Percentiles rank a stretch among this genome's conserved stretches.
Conservation (phyloP, 2,329 filamentous ascomycete genomes). For the Penicillium sp. region DNA sequence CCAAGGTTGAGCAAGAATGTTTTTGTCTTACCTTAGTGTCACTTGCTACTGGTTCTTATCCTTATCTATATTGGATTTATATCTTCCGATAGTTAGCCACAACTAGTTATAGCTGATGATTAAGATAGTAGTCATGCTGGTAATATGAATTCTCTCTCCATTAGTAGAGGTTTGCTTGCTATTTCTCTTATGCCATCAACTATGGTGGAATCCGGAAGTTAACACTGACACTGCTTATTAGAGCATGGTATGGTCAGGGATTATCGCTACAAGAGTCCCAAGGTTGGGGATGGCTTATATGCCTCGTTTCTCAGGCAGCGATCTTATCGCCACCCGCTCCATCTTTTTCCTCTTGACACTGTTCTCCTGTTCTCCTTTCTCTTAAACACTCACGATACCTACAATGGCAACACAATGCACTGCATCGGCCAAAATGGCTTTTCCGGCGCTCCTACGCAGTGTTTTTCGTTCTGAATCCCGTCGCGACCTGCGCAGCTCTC, state of each 20-base stretch:
- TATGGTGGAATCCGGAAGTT: too few relatives aligned
- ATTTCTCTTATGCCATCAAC: too few relatives aligned
- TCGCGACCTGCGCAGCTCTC: slow-evolving; percentile 8
- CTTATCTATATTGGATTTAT: too few relatives aligned
- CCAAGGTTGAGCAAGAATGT: too few relatives aligned
- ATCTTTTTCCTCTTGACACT: slow-evolving; percentile 3
- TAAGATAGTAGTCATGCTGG: too few relatives aligned
- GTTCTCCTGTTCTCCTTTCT: background rate
- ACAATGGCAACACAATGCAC: slow-evolving; percentile 24
- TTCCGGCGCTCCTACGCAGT: slow-evolving; percentile 24
- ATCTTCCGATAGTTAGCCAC: too few relatives aligned
- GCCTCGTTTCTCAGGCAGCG: background rate
- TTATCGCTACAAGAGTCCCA: background rate
- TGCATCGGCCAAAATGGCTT: slow-evolving; percentile 24
- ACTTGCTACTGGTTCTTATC: too few relatives aligned
- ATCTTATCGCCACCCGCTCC: slow-evolving; percentile 13
- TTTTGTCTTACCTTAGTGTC: too few relatives aligned
- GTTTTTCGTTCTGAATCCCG: slow-evolving; percentile 24
- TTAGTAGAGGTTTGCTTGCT: too few relatives aligned
- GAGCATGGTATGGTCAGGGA: background rate
- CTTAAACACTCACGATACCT: background rate
- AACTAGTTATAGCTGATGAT: too few relatives aligned
- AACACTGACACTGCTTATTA: background rate
- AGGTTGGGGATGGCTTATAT: background rate
- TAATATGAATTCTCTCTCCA: too few relatives aligned